These are phyloP conservation scores for Alternaria postmessia DNA, from an alignment of 2,329 filamentous ascomycete species.

Conservation along the genomic window DNA sequence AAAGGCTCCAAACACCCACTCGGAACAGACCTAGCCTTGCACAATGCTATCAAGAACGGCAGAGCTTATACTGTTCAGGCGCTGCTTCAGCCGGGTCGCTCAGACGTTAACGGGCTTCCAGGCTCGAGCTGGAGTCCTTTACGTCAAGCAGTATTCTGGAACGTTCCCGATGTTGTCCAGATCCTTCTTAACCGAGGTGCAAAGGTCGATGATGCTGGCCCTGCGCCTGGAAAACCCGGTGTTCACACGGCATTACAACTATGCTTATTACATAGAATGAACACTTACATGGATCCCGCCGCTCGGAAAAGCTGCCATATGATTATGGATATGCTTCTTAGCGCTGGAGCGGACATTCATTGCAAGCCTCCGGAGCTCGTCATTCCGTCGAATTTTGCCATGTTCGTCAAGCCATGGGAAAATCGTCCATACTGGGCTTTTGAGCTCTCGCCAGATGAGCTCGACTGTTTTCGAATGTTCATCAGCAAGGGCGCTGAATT, in stretches of 20 bases:
- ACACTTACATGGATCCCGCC: conserved; percentile 24
- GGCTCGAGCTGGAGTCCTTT: conserved; percentile 41
- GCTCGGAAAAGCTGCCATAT: conserved; percentile 32
- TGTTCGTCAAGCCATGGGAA: conserved; percentile 43
- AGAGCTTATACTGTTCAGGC: conserved; percentile 40
- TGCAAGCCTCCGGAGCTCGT: conserved; percentile 21
- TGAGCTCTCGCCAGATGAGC: conserved; percentile 28
- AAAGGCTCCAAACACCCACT: conserved; percentile 43
- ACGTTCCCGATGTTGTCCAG: conserved; percentile 39
- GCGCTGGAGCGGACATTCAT: conserved; percentile 42
- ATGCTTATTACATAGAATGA: conserved; percentile 33
- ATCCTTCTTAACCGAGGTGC: conserved; percentile 42
- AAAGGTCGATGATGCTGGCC: conserved; percentile 31
- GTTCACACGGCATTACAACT: conserved; percentile 36
- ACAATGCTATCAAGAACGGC: conserved; percentile 49
- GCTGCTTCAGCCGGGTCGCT: conserved; percentile 32
- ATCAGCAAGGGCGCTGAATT: conserved; percentile 37
- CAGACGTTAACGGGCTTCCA: conserved; percentile 37
- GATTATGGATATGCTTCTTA: conserved; percentile 39
- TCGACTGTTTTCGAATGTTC: conserved; percentile 40
- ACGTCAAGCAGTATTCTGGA: conserved; percentile 44
- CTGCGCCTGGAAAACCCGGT: conserved; percentile 14
- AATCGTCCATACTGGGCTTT: conserved; percentile 33
- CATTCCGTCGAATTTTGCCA: conserved; percentile 30
- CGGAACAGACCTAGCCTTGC: conserved; percentile 43